These are phyloP conservation scores for Skeletonema grethae DNA, from an alignment of 108 stramenopile species.

Conservation along the genomic window DNA sequence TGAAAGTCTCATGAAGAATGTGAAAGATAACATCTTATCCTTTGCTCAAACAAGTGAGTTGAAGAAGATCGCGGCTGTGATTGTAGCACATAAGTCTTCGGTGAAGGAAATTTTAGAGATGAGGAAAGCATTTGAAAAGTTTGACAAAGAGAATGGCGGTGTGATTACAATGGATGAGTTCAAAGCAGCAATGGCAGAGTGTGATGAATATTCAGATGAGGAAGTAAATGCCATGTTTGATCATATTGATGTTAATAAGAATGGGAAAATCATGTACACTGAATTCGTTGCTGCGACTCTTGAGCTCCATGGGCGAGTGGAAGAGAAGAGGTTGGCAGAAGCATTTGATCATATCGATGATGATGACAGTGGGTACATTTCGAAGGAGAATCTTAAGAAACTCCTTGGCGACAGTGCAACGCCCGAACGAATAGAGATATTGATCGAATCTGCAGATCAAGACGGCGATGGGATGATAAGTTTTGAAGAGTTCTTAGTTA, in stretches of 20 bases:
- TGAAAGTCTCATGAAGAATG: conserved; percentile 32
- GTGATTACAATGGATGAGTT: conserved; percentile 75
- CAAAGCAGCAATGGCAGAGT: conserved; percentile 53
- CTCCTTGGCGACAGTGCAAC: conserved; percentile 73
- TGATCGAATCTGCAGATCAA: conserved; percentile 92
- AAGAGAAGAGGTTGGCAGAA: conserved; percentile 84
- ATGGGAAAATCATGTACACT: conserved; percentile 78
- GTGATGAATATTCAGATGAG: conserved; percentile 61
- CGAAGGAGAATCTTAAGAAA: conserved; percentile 60
- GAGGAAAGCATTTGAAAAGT: conserved; percentile 74
- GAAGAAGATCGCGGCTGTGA: conserved; percentile 73
- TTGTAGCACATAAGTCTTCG: conserved; percentile 72
- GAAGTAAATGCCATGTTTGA: conserved; percentile 76
- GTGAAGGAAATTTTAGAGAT: conserved; percentile 73
- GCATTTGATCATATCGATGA: conserved; percentile 91
- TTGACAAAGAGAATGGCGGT: conserved; percentile 66
- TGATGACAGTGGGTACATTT: conserved; percentile 89
- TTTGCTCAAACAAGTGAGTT: conserved; percentile 62
- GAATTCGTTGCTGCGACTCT: conserved; percentile 95
- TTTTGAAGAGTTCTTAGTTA: conserved; percentile 66
- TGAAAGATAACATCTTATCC: conserved; percentile 44
- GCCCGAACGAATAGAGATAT: conserved; percentile 59
- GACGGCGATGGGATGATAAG: conserved; percentile 83
- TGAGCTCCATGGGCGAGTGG: conserved; percentile 74
- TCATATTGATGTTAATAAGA: conserved; percentile 75